Evolutionary conservation across 164 flowering plant genomes (phyloP).

Genomic region (Piper betle): DNA sequence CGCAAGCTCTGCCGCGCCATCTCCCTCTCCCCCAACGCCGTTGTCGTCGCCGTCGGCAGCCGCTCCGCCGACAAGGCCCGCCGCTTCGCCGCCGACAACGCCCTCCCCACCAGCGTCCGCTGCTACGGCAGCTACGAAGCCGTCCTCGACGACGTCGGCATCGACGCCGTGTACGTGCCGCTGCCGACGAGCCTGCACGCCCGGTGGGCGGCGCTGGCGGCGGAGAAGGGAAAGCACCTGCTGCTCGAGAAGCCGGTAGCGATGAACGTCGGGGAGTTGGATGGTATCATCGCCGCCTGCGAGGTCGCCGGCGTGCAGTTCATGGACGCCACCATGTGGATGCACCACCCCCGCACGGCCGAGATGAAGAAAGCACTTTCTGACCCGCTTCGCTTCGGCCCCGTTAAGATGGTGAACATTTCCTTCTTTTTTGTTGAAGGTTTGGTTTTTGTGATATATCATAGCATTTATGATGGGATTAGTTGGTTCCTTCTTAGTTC

Average conservation of each 20-base stretch:
- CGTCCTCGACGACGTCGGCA: conserved; percentile 16
- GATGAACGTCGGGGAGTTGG: conserved; percentile 15
- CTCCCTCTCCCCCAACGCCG: conserved; percentile 14
- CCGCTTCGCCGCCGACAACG: conserved; percentile 14
- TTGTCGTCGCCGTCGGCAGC: conserved; percentile 23
- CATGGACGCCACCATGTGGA: conserved; percentile 36
- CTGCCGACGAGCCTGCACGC: conserved; percentile 28
- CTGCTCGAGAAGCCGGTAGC: conserved; percentile 30
- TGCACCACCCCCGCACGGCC: conserved; percentile 30
- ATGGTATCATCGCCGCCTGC: conserved; percentile 18
- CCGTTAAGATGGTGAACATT: conserved; percentile 12
- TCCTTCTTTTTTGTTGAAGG: neutral
- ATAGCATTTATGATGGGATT: no score
- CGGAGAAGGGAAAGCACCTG: conserved; percentile 28
- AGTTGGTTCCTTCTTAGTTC: no score
- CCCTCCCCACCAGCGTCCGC: conserved; percentile 5
- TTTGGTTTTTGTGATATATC: no score
- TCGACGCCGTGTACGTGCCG: conserved; percentile 30
- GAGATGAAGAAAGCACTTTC: conserved; percentile 17
- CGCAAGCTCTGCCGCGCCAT: conserved; percentile 22
- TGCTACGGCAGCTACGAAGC: conserved; percentile 23
- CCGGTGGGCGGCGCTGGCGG: conserved; percentile 24
- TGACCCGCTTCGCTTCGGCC: conserved; percentile 13
- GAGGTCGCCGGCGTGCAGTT: conserved; percentile 22
- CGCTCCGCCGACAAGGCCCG: conserved; percentile 20